These are phyloP conservation scores for Nannizzia gypsea DNA, from an alignment of 2,329 filamentous ascomycete species.

Conservation along the genomic window DNA sequence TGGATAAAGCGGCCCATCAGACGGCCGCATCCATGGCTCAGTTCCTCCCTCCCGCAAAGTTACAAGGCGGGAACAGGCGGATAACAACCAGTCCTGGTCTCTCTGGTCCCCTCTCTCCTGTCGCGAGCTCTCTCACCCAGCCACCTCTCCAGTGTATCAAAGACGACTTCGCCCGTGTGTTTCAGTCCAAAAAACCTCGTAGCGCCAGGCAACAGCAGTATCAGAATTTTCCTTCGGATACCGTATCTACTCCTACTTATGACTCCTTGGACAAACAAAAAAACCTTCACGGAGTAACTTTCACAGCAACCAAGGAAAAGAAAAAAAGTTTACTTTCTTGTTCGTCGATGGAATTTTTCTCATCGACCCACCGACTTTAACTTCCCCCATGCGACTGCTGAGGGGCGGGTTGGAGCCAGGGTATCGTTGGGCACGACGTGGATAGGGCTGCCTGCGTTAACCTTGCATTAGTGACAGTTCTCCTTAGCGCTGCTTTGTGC, in stretches of 20 bases:
- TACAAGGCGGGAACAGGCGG: slow-evolving; percentile 1
- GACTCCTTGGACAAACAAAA: neutral
- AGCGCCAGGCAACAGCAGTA: neutral
- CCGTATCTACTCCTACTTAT: neutral
- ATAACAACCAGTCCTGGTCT: neutral
- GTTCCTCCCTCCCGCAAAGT: neutral
- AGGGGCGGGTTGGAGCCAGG: slow-evolving; percentile 3
- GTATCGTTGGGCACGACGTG: slow-evolving; percentile 7
- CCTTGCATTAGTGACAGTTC: slow-evolving; percentile 10
- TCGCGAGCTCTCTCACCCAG: neutral
- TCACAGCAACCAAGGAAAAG: neutral
- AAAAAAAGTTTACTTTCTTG: neutral
- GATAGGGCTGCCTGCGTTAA: slow-evolving; percentile 12
- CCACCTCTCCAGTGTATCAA: neutral
- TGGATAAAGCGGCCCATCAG: neutral
- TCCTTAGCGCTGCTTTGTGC: slow-evolving; percentile 7
- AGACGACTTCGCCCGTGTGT: neutral
- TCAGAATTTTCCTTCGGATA: neutral
- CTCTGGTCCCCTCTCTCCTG: neutral
- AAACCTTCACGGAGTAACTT: neutral
- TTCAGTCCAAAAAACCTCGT: neutral
- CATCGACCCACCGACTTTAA: neutral
- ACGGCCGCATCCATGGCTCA: neutral
- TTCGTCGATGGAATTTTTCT: neutral
- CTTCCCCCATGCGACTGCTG: neutral